phyloP scores from a whole-genome alignment of 345 rosid species.

The Jatropha curcas region DNA sequence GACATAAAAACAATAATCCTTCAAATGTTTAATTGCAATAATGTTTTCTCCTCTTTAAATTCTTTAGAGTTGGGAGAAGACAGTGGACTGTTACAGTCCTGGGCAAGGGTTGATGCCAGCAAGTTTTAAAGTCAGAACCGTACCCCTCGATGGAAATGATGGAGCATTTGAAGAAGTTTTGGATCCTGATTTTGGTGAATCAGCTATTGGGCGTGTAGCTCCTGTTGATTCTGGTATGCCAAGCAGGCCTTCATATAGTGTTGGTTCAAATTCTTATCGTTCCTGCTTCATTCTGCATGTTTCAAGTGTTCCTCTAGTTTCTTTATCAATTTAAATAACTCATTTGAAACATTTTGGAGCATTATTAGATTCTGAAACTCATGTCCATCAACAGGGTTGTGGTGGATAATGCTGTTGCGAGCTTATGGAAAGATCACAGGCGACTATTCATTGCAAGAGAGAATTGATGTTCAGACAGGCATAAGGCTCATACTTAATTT shows the following conservation, averaged over 20 bases:
- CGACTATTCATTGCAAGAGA: conserved; percentile 78
- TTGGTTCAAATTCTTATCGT: neutral
- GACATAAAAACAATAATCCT: neutral
- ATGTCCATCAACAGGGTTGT: conserved; percentile 50
- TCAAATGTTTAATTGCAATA: neutral
- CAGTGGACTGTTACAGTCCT: conserved; percentile 96
- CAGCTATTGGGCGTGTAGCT: conserved; percentile 95
- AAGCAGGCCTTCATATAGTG: neutral
- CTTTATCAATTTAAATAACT: neutral
- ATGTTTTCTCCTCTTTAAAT: conserved; percentile 23
- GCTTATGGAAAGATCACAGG: conserved; percentile 92
- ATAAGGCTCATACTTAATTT: conserved; percentile 75
- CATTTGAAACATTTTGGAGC: neutral
- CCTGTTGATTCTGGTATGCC: conserved; percentile 91
- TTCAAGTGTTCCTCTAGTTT: neutral
- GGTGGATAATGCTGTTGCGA: conserved; percentile 95
- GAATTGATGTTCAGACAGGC: conserved; percentile 98
- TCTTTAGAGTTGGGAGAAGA: conserved; percentile 95
- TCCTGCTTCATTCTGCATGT: neutral
- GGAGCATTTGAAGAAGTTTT: conserved; percentile 76
- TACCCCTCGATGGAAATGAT: conserved; percentile 59
- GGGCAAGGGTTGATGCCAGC: conserved; percentile 99
- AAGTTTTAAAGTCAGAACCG: conserved; percentile 80
- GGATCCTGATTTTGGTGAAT: conserved; percentile 96
- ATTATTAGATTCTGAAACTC: conserved; percentile 11